Evolutionary conservation across 78 protist species (phyloP).

Genomic region (Bigelowiella natans): DNA sequence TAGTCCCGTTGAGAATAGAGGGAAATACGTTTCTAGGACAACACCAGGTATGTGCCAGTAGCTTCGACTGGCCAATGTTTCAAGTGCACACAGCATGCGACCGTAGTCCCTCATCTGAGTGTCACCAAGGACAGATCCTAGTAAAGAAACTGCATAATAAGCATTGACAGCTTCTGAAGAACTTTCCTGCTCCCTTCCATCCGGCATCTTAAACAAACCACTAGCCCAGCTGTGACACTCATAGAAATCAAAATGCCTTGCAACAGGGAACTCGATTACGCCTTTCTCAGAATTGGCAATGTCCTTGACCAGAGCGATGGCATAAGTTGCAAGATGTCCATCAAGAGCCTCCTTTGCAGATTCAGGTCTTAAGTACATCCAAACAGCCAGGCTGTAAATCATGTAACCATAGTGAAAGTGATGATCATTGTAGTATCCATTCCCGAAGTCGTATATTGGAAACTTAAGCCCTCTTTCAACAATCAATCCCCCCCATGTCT

Average conservation of each 20-base stretch:
- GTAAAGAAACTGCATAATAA: neutral
- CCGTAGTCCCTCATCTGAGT: neutral
- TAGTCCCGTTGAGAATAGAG: too few species aligned
- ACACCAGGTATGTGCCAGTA: neutral
- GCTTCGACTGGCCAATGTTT: neutral
- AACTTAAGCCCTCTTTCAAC: neutral
- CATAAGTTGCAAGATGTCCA: too few species aligned
- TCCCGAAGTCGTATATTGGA: neutral
- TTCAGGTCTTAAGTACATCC: neutral
- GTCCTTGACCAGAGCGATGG: neutral
- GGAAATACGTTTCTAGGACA: too few species aligned
- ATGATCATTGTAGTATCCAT: constrained; percentile 15
- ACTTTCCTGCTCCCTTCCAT: constrained; percentile 1
- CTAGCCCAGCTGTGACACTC: constrained; percentile 1
- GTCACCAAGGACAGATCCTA: neutral
- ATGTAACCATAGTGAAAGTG: constrained; percentile 26
- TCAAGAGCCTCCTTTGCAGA: neutral
- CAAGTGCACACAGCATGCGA: neutral
- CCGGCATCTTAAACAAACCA: neutral
- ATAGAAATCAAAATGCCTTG: constrained; percentile 4
- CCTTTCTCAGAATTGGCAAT: neutral
- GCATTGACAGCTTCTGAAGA: neutral
- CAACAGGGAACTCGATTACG: neutral
- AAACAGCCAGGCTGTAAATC: constrained; percentile 2
- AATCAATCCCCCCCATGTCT: neutral